A percentile compares a stretch with the other conserved stretches of the same genome.
Evolutionary conservation across 441 rosid species (phyloP).

Genomic region (Raphanus hybrid): DNA sequence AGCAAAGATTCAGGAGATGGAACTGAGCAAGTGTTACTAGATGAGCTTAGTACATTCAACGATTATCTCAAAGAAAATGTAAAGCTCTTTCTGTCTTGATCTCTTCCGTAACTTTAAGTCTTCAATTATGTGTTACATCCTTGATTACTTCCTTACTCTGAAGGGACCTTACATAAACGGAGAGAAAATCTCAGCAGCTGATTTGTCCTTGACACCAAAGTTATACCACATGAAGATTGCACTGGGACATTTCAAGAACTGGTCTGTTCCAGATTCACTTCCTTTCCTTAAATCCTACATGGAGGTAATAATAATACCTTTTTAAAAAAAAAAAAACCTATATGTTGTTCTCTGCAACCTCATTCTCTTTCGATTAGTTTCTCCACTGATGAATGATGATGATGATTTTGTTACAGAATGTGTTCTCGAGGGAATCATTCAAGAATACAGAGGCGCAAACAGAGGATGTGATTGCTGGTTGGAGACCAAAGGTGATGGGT

Average conservation of each 20-base stretch:
- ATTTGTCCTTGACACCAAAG: conserved; percentile 68
- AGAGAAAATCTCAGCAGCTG: conserved; percentile 68
- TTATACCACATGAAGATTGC: conserved; percentile 72
- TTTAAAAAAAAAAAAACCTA: not conserved
- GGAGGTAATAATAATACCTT: conserved; percentile 51
- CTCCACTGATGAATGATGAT: not conserved
- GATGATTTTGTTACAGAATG: conserved; percentile 45
- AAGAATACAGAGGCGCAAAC: conserved; percentile 57
- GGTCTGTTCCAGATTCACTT: conserved; percentile 76
- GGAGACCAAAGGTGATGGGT: conserved; percentile 85
- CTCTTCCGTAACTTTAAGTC: conserved; percentile 17
- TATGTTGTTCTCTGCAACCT: not conserved
- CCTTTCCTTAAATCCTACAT: conserved; percentile 56
- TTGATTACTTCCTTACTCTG: not conserved
- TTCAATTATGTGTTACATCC: not conserved
- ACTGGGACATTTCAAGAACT: conserved; percentile 70
- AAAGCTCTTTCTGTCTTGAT: conserved; percentile 41
- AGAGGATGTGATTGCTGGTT: conserved; percentile 72
- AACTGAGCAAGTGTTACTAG: conserved; percentile 72
- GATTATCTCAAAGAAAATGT: conserved; percentile 75
- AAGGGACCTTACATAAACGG: conserved; percentile 79
- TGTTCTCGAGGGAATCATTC: conserved; percentile 68
- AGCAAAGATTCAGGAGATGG: conserved; percentile 88
- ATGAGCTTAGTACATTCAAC: conserved; percentile 72
- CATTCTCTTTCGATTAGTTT: not conserved